Base-by-base conservation (phyloP, 2,329 filamentous ascomycete genomes). In the Dactylella cylindrospora region DNA sequence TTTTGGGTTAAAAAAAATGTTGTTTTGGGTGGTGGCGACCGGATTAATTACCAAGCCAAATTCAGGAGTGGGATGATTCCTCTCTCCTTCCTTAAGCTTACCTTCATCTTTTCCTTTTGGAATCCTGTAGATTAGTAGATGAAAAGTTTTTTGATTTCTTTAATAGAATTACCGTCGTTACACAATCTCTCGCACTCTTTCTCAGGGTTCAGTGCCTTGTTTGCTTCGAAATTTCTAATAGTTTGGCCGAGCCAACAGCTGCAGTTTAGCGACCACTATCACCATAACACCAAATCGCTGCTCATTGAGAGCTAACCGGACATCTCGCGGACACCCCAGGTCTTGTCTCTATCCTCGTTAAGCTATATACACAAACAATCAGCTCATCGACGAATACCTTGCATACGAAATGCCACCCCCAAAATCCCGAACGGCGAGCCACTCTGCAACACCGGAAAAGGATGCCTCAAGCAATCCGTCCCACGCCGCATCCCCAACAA, bases 401-500 rank as follows among this genome's bases (percentile, higher is more conserved):
- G 25, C 39, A 43, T n/a, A n/a, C n/a, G n/a, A n/a, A n/a, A 61
- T 61, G 55, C 28, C 55, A 3, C 13, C 35, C 19, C 22, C 55
- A 5, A 47, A 40, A 33, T 38, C 55, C 20, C 35, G 47, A n/a
- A 33, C 55, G 5, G 35, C 22, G 13, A 49, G 39, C 33, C 47
- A 23, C 7, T 61, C 55, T 12, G 43, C 33, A 43, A 47, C 55
- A 12, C 47, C 55, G 12, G 47, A 49, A 15, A 44, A 62, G 12
- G 49, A 54, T 38, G 23, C 38, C 19, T 52, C 40, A 12, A 54
- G 43, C 26, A 43, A 41, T 6, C 15, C 19, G 22, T 33, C 45
- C 25, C 43, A 52, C 38, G 55, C 55, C 40, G n/a, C 26, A 36
- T 53, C 57, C 5, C 41, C 57, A 23, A 54, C 57, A 8, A 49